Percentiles rank a stretch among this genome's conserved stretches.
Conservation (phyloP, 2,329 filamentous ascomycete genomes). For the Beauveria scarabaeidicola region DNA sequence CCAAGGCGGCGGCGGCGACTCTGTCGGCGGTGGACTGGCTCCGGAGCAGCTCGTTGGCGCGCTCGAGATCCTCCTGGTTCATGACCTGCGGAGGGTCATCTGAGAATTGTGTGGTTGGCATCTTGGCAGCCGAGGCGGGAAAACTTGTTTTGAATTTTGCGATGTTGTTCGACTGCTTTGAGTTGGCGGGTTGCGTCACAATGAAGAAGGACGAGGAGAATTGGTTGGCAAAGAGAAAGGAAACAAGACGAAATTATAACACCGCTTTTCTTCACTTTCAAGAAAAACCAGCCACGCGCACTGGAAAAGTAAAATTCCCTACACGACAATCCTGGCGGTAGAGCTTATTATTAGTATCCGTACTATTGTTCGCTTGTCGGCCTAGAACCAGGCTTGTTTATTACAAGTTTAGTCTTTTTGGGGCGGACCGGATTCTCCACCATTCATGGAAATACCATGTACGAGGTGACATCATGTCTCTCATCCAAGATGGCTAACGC, state of each 20-base stretch:
- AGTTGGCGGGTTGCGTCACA: not conserved
- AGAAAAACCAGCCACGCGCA: not conserved
- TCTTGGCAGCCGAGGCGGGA: not conserved
- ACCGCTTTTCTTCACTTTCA: not conserved
- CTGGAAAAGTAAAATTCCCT: not conserved
- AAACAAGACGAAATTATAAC: too few species aligned
- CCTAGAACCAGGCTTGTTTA: not conserved
- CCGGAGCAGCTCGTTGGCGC: constrained; percentile 31
- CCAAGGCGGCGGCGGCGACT: not conserved
- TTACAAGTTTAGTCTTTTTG: not conserved
- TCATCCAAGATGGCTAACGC: constrained; percentile 5
- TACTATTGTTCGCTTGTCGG: not conserved
- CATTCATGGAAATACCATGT: not conserved
- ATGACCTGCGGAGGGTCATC: constrained; percentile 31
- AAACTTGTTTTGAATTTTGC: too few species aligned
- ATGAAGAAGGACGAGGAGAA: too few species aligned
- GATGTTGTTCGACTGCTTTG: too few species aligned
- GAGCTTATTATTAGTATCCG: too few species aligned
- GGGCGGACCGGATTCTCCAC: not conserved
- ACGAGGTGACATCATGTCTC: constrained; percentile 10
- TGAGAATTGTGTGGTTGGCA: constrained; percentile 22
- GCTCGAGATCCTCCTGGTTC: constrained; percentile 25
- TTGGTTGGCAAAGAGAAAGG: too few species aligned
- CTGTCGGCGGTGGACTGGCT: not conserved
- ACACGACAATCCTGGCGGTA: not conserved